A percentile compares a stretch with the other conserved stretches of the same genome.
Evolutionary conservation across 2,329 filamentous ascomycete genomes (phyloP).

Genomic region (Alternaria arbusti): DNA sequence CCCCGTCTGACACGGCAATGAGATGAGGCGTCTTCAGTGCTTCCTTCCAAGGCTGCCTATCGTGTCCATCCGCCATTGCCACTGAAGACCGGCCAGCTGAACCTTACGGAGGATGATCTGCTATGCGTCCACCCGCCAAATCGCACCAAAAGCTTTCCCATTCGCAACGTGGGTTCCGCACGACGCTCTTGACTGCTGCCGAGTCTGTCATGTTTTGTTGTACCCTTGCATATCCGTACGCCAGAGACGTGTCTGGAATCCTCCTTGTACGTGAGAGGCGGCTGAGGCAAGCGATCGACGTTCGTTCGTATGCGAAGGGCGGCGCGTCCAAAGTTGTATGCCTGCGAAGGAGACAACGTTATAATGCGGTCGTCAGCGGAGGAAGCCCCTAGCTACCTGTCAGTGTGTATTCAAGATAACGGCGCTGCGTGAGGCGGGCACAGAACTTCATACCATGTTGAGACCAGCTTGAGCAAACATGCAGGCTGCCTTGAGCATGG

Average conservation of each 20-base stretch:
- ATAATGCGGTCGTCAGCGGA: not conserved
- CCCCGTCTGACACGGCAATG: not conserved
- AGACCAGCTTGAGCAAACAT: not conserved
- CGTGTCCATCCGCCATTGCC: not conserved
- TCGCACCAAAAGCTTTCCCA: not conserved
- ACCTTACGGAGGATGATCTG: not conserved
- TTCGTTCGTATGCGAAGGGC: not conserved
- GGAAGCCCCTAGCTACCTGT: not conserved
- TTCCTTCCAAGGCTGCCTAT: not conserved
- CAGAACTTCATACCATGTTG: not conserved
- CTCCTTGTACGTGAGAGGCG: not conserved
- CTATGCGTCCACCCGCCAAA: not conserved
- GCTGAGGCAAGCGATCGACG: not conserved
- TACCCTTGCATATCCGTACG: not conserved
- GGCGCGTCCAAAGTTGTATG: not conserved
- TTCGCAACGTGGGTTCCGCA: not conserved
- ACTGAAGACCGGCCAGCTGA: not conserved
- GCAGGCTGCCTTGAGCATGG: not conserved
- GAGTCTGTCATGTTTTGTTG: not conserved
- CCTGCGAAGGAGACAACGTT: not conserved
- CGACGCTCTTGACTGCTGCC: not conserved
- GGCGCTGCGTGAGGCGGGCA: not conserved
- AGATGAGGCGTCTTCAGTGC: not conserved
- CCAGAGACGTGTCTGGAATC: not conserved
- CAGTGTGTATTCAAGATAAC: not conserved